Base-by-base conservation (phyloP, 1,139 yeast species). In the Geotrichum bryndzae region DNA sequence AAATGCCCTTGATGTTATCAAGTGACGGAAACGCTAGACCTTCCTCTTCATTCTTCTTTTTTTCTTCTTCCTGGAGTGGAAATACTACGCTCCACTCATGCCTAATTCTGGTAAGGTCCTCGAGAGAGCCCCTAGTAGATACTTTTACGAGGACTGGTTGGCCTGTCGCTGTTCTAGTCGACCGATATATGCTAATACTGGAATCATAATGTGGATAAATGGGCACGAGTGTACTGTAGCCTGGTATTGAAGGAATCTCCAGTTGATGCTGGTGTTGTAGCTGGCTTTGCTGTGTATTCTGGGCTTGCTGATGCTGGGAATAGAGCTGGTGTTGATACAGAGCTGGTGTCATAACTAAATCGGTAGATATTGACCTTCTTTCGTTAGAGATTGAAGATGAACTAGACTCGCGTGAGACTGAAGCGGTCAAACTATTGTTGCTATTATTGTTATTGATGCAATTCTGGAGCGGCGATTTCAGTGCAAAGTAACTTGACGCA, bases 11-110 rank as follows among this genome's bases (percentile, higher is more conserved):
- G 13, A 68, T 63, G 51, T 65, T 57, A 56, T 65, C 68, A 8
- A 66, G 61, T 2, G 65, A 58, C 1, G 58, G 58, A 33, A 54
- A 33, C 18, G 60, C 56, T 27, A 57, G 58, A 33, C 45, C 46
- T 18, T 63, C 53, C 10, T 41, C 18, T 41, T 41, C 18, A 18
- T 41, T 41, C 35, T 50, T 57, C 53, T 50, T 18, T 11, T 61
- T 59, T 4, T 46, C 52, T 38, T 60, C 61, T 25, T 50, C 58
- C 29, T 50, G 58, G 6, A 41, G 18, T 3, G 56, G 57, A 38
- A 52, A 57, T 15, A 57, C 66, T n/a, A 69, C 66, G 52, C 70
- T 68, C 73, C 73, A 70, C 57, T 70, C 73, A 35, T 69, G 72
- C 10, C 72, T 59, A 13, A 70, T 68, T n/a, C 72, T 61, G 2